Conservation (phyloP, 306 rosid genomes). For the Herpetospermum pedunculosum region DNA sequence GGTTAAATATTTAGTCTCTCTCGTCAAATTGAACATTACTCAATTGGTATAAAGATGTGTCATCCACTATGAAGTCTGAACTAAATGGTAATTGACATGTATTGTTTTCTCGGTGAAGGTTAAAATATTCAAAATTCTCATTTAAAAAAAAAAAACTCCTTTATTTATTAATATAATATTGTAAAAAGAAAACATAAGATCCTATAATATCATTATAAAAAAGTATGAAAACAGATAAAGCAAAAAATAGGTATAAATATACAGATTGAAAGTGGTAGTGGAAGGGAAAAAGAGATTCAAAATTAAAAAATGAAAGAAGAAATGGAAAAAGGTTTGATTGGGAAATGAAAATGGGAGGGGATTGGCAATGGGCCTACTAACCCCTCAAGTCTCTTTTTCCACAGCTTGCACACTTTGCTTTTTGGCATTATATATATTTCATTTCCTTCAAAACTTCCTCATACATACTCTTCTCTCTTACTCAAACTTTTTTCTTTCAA, state of each 20-base stretch:
- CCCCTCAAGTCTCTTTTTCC: not conserved
- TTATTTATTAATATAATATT: not conserved
- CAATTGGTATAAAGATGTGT: too few species aligned
- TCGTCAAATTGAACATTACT: too few species aligned
- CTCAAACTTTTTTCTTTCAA: not conserved
- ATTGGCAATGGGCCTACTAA: not conserved
- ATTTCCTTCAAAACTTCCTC: too few species aligned
- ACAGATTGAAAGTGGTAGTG: not conserved
- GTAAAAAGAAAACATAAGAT: not conserved
- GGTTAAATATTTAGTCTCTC: too few species aligned
- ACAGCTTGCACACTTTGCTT: not conserved
- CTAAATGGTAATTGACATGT: too few species aligned
- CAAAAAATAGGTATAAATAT: not conserved
- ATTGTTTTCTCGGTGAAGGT: too few species aligned
- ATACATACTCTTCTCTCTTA: too few species aligned
- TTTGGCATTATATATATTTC: not conserved
- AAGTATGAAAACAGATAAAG: not conserved
- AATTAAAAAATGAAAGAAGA: not conserved
- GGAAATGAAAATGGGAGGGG: not conserved
- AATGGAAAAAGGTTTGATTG: not conserved
- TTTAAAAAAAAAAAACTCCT: too few species aligned
- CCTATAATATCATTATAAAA: not conserved
- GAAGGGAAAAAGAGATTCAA: not conserved
- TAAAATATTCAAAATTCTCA: too few species aligned
- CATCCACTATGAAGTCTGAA: too few species aligned